Conservation (phyloP, 352 stramenopile species). For the Globisporangium heterothallicum region DNA sequence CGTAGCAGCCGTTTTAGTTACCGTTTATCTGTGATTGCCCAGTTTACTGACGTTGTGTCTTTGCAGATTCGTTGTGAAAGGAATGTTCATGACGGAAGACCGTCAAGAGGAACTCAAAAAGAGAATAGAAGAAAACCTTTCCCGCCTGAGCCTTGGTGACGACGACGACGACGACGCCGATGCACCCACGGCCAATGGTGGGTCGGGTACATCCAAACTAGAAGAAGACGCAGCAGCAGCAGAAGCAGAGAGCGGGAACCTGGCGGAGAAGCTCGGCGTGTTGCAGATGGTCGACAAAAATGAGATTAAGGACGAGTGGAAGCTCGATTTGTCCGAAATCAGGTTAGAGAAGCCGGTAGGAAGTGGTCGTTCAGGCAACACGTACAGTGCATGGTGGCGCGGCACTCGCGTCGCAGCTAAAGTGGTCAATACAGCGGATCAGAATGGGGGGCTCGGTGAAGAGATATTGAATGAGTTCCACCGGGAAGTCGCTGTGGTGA, state of each 20-base stretch:
- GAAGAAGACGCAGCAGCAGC: constrained; percentile 8
- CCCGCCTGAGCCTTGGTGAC: constrained; percentile 48
- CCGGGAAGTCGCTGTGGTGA: constrained; percentile 79
- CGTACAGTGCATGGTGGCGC: constrained; percentile 76
- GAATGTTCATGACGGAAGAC: constrained; percentile 78
- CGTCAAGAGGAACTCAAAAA: constrained; percentile 63
- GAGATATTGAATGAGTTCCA: constrained; percentile 85
- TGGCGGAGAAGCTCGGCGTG: constrained; percentile 69
- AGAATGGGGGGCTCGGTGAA: constrained; percentile 59
- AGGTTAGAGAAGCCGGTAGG: constrained; percentile 64
- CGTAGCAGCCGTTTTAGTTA: background rate
- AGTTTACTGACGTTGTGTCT: background rate
- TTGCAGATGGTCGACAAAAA: constrained; percentile 83
- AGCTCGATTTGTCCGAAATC: constrained; percentile 68
- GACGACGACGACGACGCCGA: constrained; percentile 27
- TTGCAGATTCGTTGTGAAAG: constrained; percentile 70
- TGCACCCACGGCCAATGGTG: constrained; percentile 1
- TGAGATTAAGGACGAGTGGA: constrained; percentile 82
- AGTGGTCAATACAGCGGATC: constrained; percentile 67
- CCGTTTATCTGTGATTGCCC: background rate
- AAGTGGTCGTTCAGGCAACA: constrained; percentile 68
- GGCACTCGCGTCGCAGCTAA: constrained; percentile 77
- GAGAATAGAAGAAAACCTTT: constrained; percentile 72
- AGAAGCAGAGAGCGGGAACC: constrained; percentile 27
- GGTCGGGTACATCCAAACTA: background rate